Conservation (phyloP, 139 green algal species). For the Tetraselmis chui region DNA sequence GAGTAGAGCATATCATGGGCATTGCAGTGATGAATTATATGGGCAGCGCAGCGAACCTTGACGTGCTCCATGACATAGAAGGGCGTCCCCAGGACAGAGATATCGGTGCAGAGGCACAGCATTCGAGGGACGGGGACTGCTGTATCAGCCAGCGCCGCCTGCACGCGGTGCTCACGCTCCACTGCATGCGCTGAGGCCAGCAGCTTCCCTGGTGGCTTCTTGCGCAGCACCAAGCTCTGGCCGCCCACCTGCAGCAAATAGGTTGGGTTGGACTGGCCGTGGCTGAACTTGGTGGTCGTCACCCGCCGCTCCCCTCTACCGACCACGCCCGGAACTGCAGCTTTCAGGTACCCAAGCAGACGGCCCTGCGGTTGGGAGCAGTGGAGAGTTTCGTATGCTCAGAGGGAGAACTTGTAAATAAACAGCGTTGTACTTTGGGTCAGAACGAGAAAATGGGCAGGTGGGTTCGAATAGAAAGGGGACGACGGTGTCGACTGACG, state of each 20-base stretch:
- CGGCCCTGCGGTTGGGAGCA: neutral
- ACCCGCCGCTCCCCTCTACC: neutral
- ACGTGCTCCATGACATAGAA: conserved; percentile 94
- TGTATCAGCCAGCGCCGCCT: conserved; percentile 45
- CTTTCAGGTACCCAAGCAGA: neutral
- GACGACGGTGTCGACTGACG: neutral
- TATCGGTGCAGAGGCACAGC: conserved; percentile 71
- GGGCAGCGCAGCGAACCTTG: too few species aligned
- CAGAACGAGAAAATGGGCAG: too few species aligned
- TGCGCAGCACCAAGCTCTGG: conserved; percentile 77
- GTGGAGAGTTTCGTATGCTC: too few species aligned
- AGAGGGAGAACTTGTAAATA: too few species aligned
- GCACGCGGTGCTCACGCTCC: conserved; percentile 75
- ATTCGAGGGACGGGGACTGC: conserved; percentile 73
- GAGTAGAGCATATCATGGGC: too few species aligned
- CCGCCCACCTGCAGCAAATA: conserved; percentile 70
- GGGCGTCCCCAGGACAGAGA: conserved; percentile 73
- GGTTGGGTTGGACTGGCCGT: conserved; percentile 94
- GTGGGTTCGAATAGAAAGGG: neutral
- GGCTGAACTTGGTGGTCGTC: conserved; percentile 52
- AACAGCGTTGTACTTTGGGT: too few species aligned
- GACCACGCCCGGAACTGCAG: neutral
- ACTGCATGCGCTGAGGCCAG: conserved; percentile 91
- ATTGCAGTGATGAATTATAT: too few species aligned
- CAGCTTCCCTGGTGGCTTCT: conserved; percentile 88